Evolutionary conservation across 192 early-diverging fungal genomes (phyloP).

Genomic region (Backusella liffmaniae): DNA sequence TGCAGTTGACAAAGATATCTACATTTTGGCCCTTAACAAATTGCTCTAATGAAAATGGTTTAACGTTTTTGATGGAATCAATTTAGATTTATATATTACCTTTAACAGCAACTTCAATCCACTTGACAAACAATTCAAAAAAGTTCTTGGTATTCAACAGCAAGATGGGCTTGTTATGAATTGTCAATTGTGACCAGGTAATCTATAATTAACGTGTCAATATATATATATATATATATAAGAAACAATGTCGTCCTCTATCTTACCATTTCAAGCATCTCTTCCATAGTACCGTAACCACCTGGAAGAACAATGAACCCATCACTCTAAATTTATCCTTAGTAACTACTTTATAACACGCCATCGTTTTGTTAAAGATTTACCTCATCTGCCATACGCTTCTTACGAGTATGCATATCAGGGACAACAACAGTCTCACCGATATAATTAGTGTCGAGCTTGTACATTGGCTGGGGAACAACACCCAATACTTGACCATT

Average conservation of each 20-base stretch:
- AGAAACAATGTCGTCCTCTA: not conserved
- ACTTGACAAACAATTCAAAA: slow-evolving; percentile 64
- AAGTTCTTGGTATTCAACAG: slow-evolving; percentile 77
- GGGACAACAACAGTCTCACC: slow-evolving; percentile 61
- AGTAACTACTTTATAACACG: not conserved
- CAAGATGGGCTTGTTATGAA: slow-evolving; percentile 80
- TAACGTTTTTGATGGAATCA: too few species aligned
- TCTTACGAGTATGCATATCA: slow-evolving; percentile 87
- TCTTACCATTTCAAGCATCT: slow-evolving; percentile 70
- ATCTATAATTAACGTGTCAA: slow-evolving; percentile 19
- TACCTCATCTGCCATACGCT: slow-evolving; percentile 65
- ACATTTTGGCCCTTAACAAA: slow-evolving; percentile 57
- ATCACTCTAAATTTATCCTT: slow-evolving; percentile 33
- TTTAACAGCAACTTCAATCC: slow-evolving; percentile 60
- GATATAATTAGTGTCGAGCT: slow-evolving; percentile 30
- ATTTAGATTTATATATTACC: slow-evolving; percentile 18
- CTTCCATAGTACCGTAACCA: slow-evolving; percentile 87
- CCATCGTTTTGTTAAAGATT: not conserved
- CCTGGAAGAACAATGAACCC: slow-evolving; percentile 87
- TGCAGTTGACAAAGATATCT: slow-evolving; percentile 55
- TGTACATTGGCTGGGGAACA: slow-evolving; percentile 65
- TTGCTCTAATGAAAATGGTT: slow-evolving; percentile 39
- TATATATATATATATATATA: not conserved
- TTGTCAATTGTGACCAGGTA: slow-evolving; percentile 78
- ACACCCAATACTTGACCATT: slow-evolving; percentile 73